These are phyloP conservation scores for Tolypocladium tropicale DNA, from an alignment of 2,329 filamentous ascomycete species.

Conservation along the genomic window DNA sequence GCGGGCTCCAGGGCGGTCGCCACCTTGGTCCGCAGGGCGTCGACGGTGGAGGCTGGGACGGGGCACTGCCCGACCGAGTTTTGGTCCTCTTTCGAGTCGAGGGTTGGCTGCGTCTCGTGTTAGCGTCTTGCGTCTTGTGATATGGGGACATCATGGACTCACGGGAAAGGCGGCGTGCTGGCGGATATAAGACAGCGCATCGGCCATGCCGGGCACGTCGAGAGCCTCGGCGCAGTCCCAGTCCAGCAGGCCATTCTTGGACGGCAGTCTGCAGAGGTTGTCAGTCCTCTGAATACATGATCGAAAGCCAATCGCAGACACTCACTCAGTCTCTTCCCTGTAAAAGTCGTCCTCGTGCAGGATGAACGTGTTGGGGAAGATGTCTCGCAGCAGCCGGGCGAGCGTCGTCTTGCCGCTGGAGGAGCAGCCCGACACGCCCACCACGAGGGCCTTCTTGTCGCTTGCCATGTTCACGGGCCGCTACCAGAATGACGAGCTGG, in stretches of 20 bases:
- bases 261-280: conserved; percentile 34
- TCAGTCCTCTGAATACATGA: background rate
- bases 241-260: conserved; percentile 57
- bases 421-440: conserved; percentile 82
- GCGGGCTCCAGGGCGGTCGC: conserved; percentile 32
- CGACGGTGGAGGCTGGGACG: conserved; percentile 36
- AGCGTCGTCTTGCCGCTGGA: conserved; percentile 94
- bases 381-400: conserved; percentile 69
- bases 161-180: conserved; percentile 55
- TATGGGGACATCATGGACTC: conserved; percentile 17
- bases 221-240: conserved; percentile 87
- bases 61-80: conserved; percentile 49
- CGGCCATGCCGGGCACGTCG: conserved; percentile 56
- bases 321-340: conserved; percentile 61
- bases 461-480: conserved; percentile 13
- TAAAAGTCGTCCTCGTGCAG: conserved; percentile 98
- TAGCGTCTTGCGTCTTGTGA: background rate
- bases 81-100: conserved; percentile 41
- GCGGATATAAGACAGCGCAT: conserved; percentile 61
- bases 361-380: conserved; percentile 71
- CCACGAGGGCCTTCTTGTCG: conserved; percentile 45
- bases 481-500: background rate
- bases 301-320: background rate
- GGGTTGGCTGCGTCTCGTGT: conserved; percentile 11
- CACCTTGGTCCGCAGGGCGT: conserved; percentile 35